Conservation (phyloP, 2,329 filamentous ascomycete species). For the Fusarium falciforme region DNA sequence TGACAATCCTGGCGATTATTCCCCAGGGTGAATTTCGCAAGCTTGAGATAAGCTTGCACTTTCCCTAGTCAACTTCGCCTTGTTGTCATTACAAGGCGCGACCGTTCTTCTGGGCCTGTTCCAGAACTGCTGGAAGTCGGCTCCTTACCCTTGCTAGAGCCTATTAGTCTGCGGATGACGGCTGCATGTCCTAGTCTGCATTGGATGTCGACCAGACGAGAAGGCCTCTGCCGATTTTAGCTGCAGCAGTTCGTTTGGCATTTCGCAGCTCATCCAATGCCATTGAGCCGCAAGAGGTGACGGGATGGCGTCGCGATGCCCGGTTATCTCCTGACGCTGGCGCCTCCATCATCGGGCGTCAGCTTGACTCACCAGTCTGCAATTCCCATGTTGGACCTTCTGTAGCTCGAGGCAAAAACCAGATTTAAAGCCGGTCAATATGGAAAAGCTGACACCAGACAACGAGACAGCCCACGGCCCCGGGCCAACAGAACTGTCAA, state of each 20-base stretch:
- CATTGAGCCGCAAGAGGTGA: conserved; percentile 13
- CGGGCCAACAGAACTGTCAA: conserved; percentile 14
- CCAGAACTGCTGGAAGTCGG: conserved; percentile 16
- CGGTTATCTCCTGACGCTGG: conserved; percentile 29
- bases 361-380: background rate
- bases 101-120: conserved; percentile 12
- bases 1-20: background rate
- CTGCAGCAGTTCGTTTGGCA: conserved; percentile 22
- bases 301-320: background rate
- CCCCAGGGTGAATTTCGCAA: background rate
- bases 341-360: background rate
- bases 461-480: conserved; percentile 8
- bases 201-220: background rate
- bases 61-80: background rate
- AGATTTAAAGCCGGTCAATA: background rate
- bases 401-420: background rate
- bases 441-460: conserved; percentile 1
- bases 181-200: background rate
- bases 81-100: conserved; percentile 9
- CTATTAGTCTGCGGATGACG: conserved; percentile 1
- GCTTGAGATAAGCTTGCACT: background rate
- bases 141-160: background rate
- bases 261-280: conserved; percentile 2
- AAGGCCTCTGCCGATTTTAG: background rate
- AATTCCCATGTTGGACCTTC: background rate